A percentile compares a stretch with the other conserved stretches of the same genome.
Evolutionary conservation across 73 alveolate species (phyloP).

Genomic region (Blepharisma japonicum): DNA sequence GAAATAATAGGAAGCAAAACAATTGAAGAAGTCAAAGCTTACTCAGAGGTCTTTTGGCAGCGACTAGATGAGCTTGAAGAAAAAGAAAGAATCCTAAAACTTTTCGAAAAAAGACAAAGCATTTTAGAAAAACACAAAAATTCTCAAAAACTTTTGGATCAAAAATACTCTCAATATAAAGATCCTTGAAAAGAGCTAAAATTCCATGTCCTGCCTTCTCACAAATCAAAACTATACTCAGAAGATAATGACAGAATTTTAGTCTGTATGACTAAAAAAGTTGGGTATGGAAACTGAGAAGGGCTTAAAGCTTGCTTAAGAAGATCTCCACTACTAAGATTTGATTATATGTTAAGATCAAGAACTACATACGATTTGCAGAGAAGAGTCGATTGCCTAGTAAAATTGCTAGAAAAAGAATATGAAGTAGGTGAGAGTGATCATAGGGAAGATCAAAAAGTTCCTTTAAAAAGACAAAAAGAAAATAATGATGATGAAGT

Average conservation of each 20-base stretch:
- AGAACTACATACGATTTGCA: constrained; percentile 90
- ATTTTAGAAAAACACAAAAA: constrained; percentile 50
- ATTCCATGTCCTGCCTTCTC: constrained; percentile 44
- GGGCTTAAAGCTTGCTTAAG: constrained; percentile 79
- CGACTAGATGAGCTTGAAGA: constrained; percentile 85
- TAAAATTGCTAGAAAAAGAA: constrained; percentile 90
- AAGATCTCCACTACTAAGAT: constrained; percentile 82
- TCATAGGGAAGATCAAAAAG: no score
- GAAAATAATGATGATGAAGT: no score
- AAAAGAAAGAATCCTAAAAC: constrained; percentile 82
- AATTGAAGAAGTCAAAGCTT: constrained; percentile 78
- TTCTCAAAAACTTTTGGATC: constrained; percentile 46
- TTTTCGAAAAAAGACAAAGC: constrained; percentile 90
- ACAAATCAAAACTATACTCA: constrained; percentile 70
- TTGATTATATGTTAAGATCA: constrained; percentile 90
- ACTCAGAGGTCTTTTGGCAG: constrained; percentile 89
- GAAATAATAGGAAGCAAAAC: constrained; percentile 74
- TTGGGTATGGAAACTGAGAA: constrained; percentile 97
- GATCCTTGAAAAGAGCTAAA: constrained; percentile 73
- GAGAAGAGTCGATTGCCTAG: constrained; percentile 91
- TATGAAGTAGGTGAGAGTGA: no score
- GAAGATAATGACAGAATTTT: constrained; percentile 75
- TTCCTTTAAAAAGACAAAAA: no score
- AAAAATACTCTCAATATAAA: constrained; percentile 43
- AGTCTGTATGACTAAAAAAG: constrained; percentile 78